These are phyloP conservation scores for Solanum lignicaule DNA, from an alignment of 257 asterid species.

Conservation along the genomic window DNA sequence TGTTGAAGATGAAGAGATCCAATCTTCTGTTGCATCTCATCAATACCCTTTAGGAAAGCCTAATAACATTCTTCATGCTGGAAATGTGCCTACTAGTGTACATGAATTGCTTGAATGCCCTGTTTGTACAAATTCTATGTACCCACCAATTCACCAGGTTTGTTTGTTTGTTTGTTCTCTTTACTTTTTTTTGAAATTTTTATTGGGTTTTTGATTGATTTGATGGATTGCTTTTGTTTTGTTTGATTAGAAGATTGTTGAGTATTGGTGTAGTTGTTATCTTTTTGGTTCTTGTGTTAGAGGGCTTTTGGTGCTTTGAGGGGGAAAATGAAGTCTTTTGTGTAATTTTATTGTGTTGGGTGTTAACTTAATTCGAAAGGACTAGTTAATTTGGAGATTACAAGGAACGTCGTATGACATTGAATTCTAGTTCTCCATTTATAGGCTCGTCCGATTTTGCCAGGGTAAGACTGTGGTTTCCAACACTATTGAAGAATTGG, in stretches of 20 bases:
- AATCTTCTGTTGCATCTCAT: slow-evolving; percentile 30
- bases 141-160: slow-evolving; percentile 92
- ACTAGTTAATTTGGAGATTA: neutral
- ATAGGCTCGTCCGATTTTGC: neutral
- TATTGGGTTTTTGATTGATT: neutral
- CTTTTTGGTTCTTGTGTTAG: neutral
- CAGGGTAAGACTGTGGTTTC: neutral
- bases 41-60: slow-evolving; percentile 36
- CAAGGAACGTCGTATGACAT: neutral
- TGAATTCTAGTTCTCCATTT: neutral
- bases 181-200: neutral
- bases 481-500: neutral
- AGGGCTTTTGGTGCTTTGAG: neutral
- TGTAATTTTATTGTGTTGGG: neutral
- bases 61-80: slow-evolving; percentile 24
- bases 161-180: neutral
- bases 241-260: neutral
- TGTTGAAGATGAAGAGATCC: slow-evolving; percentile 73
- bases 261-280: neutral
- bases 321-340: neutral
- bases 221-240: neutral
- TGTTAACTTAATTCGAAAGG: neutral
- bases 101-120: slow-evolving; percentile 92
- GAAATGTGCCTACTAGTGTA: slow-evolving; percentile 55
- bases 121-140: slow-evolving; percentile 86